phyloP scores from a whole-genome alignment of 1,284 basidiomycete species.

The Vanrija pseudolonga region DNA sequence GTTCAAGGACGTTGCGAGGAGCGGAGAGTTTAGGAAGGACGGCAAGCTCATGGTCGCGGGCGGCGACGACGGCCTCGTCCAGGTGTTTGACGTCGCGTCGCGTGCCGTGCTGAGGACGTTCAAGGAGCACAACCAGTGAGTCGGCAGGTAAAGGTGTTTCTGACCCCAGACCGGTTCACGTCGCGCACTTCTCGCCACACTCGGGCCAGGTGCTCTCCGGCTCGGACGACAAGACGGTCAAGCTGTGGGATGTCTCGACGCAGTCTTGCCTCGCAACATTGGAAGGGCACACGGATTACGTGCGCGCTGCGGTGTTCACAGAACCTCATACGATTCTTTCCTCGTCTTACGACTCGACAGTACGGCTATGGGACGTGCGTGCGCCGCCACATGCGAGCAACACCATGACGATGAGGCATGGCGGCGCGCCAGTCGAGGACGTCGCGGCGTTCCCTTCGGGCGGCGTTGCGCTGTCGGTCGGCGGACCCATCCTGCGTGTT shows the following conservation, averaged over 20 bases:
- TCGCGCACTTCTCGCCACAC: constrained; percentile 83
- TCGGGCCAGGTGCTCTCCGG: constrained; percentile 85
- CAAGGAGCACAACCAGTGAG: constrained; percentile 79
- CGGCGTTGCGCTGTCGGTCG: constrained; percentile 76
- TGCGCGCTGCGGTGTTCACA: constrained; percentile 83
- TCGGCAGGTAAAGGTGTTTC: constrained; percentile 1
- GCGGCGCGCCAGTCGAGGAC: constrained; percentile 76
- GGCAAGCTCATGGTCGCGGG: constrained; percentile 94
- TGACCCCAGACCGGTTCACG: constrained; percentile 69
- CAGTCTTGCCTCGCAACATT: constrained; percentile 77
- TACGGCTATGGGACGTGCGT: constrained; percentile 83
- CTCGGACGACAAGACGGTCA: constrained; percentile 92
- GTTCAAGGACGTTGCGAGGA: constrained; percentile 92
- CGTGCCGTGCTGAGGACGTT: constrained; percentile 90
- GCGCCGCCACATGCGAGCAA: constrained; percentile 30
- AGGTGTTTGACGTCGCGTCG: constrained; percentile 95
- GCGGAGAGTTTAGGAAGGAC: constrained; percentile 80
- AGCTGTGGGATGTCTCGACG: constrained; percentile 93
- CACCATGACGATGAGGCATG: constrained; percentile 72
- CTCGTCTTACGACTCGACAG: constrained; percentile 91
- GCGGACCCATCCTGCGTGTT: constrained; percentile 87
- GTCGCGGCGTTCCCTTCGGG: constrained; percentile 91
- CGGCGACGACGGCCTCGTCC: constrained; percentile 88
- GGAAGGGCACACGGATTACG: constrained; percentile 85
- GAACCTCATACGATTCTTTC: constrained; percentile 83